Conservation (phyloP, 805 yeast species). For the Kazachstania africana region DNA sequence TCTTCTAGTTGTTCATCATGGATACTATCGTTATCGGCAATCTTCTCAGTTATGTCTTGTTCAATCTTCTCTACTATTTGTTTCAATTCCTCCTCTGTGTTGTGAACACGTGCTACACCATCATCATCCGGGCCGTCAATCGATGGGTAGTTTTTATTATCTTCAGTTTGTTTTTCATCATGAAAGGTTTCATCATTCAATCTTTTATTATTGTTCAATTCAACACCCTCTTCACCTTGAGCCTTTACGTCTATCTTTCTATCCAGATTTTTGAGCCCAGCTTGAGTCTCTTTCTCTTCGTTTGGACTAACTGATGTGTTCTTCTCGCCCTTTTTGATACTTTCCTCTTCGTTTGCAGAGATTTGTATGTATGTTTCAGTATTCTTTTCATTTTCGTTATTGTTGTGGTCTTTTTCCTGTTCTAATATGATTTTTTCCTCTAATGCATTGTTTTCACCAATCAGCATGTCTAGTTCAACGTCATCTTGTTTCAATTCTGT, state of each 20-base stretch:
- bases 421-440: slow-evolving; percentile 1
- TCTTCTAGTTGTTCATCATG: too few species aligned
- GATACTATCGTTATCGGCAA: too few species aligned
- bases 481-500: slow-evolving; percentile 12
- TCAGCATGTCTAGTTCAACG: slow-evolving; percentile 2
- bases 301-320: too few species aligned
- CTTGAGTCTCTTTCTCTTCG: too few species aligned
- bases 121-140: neutral
- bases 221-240: neutral
- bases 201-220: neutral
- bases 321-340: too few species aligned
- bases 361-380: neutral
- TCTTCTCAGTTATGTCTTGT: too few species aligned
- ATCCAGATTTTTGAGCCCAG: too few species aligned
- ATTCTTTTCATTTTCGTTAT: neutral
- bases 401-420: neutral
- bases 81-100: too few species aligned
- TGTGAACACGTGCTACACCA: neutral
- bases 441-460: slow-evolving; percentile 2
- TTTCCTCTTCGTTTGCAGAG: too few species aligned
- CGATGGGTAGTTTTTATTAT: too few species aligned
- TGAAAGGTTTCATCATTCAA: neutral
- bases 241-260: too few species aligned
- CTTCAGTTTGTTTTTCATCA: neutral
- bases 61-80: too few species aligned